phyloP scores from a whole-genome alignment of 2,329 filamentous ascomycete genomes.

The Dothistroma pini region DNA sequence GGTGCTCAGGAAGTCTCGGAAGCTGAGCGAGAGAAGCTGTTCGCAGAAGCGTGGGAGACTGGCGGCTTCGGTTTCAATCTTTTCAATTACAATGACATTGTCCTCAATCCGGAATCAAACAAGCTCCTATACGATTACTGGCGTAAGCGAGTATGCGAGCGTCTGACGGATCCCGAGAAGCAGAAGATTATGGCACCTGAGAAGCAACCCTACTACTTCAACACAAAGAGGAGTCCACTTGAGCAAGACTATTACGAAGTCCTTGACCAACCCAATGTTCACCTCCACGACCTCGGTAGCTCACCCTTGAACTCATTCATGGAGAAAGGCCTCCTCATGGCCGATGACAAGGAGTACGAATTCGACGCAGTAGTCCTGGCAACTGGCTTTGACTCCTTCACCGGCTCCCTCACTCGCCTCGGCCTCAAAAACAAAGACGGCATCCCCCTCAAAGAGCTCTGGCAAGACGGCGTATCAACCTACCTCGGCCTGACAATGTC shows the following conservation, averaged over 20 bases:
- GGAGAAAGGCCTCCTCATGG: slow-evolving; percentile 42
- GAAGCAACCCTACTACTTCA: slow-evolving; percentile 47
- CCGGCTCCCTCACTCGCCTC: slow-evolving; percentile 36
- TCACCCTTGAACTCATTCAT: slow-evolving; percentile 41
- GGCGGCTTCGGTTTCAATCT: slow-evolving; percentile 57
- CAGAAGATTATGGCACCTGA: slow-evolving; percentile 50
- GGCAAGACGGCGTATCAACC: slow-evolving; percentile 40
- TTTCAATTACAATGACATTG: slow-evolving; percentile 51
- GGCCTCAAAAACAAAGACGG: slow-evolving; percentile 32
- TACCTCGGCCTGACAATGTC: slow-evolving; percentile 38
- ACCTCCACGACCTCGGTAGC: slow-evolving; percentile 41
- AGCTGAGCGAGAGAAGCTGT: slow-evolving; percentile 42
- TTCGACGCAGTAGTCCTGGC: slow-evolving; percentile 46
- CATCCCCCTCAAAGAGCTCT: slow-evolving; percentile 34
- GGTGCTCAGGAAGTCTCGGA: slow-evolving; percentile 47
- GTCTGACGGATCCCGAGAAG: slow-evolving; percentile 49
- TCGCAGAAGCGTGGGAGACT: slow-evolving; percentile 39
- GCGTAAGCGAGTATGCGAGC: slow-evolving; percentile 49
- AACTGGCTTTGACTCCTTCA: slow-evolving; percentile 44
- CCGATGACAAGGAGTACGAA: slow-evolving; percentile 38
- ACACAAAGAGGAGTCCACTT: slow-evolving; percentile 42
- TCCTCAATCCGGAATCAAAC: slow-evolving; percentile 49
- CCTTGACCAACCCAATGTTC: slow-evolving; percentile 41
- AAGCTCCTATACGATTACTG: slow-evolving; percentile 54
- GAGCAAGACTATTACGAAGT: slow-evolving; percentile 49